Percentiles rank a stretch among this genome's conserved stretches.
These are phyloP conservation scores for Boletus holoroseus DNA, from an alignment of 1,284 basidiomycete genomes.

Conservation along the genomic window DNA sequence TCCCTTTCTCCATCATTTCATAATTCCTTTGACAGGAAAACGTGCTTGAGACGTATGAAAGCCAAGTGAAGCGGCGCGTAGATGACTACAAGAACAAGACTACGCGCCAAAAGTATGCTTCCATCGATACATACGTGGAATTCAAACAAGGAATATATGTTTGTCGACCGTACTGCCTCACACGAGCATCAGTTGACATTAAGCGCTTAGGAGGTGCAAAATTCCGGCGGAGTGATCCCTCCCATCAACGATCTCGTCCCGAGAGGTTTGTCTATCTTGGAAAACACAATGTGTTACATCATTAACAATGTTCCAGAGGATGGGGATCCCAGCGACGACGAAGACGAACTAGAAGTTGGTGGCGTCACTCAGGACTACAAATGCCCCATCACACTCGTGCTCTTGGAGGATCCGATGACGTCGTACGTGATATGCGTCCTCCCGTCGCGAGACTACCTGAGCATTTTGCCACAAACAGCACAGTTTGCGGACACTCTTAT, in stretches of 20 bases:
- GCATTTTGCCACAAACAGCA: conserved; percentile 36
- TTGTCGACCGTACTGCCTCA: conserved; percentile 24
- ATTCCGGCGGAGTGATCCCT: conserved; percentile 66
- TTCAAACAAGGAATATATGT: conserved; percentile 72
- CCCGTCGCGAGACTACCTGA: conserved; percentile 4
- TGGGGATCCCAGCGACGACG: conserved; percentile 71
- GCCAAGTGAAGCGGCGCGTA: conserved; percentile 38
- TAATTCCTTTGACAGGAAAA: conserved; percentile 39
- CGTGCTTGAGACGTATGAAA: conserved; percentile 43
- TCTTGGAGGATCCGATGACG: conserved; percentile 64
- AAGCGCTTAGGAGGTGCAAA: conserved; percentile 54
- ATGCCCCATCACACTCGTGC: conserved; percentile 68
- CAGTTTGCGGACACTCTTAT: conserved; percentile 67
- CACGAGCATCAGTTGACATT: conserved; percentile 4
- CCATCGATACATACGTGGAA: conserved; percentile 51
- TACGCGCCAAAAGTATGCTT: conserved; percentile 68
- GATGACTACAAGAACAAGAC: conserved; percentile 56
- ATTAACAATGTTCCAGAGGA: conserved; percentile 45
- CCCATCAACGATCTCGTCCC: conserved; percentile 70
- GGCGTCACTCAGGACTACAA: conserved; percentile 76
- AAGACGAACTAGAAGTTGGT: conserved; percentile 77
- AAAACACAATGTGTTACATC: not conserved
- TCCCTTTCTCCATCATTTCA: not conserved
- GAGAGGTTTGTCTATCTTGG: conserved; percentile 48
- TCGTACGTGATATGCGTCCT: conserved; percentile 47